phyloP scores from a whole-genome alignment of 2,329 filamentous ascomycete species.

The Penicillium sp. region DNA sequence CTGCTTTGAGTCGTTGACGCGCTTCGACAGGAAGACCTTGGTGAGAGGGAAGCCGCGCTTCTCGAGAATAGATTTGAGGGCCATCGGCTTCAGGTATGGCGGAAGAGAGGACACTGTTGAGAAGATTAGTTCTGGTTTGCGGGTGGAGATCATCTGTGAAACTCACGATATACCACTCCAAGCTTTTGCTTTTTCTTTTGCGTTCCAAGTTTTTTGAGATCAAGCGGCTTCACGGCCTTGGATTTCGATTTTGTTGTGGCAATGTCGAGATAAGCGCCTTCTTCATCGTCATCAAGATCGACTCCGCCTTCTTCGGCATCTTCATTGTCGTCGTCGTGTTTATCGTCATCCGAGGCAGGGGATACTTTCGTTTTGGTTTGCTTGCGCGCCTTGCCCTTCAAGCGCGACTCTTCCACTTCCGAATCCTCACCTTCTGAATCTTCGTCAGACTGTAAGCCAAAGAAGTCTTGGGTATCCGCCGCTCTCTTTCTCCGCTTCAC shows the following conservation, averaged over 20 bases:
- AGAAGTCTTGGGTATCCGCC: constrained; percentile 21
- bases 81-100: constrained; percentile 50
- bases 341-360: neutral
- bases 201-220: neutral
- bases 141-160: neutral
- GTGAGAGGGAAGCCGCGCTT: constrained; percentile 45
- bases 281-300: constrained; percentile 1
- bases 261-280: constrained; percentile 15
- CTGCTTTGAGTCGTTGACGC: neutral
- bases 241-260: constrained; percentile 18
- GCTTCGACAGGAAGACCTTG: constrained; percentile 12
- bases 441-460: constrained; percentile 52
- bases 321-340: neutral
- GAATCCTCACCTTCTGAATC: constrained; percentile 19
- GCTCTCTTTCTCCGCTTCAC: constrained; percentile 34
- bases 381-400: constrained; percentile 19
- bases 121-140: constrained; percentile 38
- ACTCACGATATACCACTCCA: neutral
- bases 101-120: constrained; percentile 44
- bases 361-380: neutral
- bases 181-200: constrained; percentile 7
- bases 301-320: constrained; percentile 12
- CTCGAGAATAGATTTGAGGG: constrained; percentile 44
- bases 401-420: constrained; percentile 11
- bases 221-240: constrained; percentile 2